phyloP scores from a whole-genome alignment of 139 green algal genomes.

The Limnomonas spitsbergensis region DNA sequence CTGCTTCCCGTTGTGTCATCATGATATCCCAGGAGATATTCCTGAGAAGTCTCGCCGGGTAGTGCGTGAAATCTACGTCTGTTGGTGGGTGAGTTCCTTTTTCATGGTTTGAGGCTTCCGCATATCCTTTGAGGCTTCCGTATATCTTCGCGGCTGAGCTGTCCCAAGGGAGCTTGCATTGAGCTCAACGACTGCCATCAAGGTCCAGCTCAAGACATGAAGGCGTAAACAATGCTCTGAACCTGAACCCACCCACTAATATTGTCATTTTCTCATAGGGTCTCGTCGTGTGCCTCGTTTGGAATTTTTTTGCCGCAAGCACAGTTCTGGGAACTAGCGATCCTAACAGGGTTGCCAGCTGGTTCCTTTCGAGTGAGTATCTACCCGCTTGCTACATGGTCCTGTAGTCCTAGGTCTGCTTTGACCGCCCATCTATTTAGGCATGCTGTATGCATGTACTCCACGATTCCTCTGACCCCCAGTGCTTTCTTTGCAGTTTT shows the following conservation, averaged over 20 bases:
- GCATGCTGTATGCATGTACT: too few species aligned
- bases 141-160: too few species aligned
- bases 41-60: constrained; percentile 29
- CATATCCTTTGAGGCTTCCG: not conserved
- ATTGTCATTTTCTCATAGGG: too few species aligned
- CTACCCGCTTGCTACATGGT: too few species aligned
- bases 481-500: constrained; percentile 7
- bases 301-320: constrained; percentile 9
- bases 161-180: not conserved
- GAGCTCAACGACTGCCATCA: not conserved
- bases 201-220: too few species aligned
- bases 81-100: constrained; percentile 28
- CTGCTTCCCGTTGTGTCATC: constrained; percentile 58
- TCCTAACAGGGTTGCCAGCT: constrained; percentile 32
- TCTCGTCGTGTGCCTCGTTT: not conserved
- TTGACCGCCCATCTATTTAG: too few species aligned
- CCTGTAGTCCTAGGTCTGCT: too few species aligned
- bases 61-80: constrained; percentile 37
- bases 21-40: constrained; percentile 68
- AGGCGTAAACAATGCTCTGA: too few species aligned
- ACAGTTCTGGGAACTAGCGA: not conserved
- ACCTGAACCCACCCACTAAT: too few species aligned
- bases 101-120: not conserved
- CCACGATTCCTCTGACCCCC: too few species aligned
- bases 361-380: constrained; percentile 37